Evolutionary conservation across 1,139 yeast genomes (phyloP), one percentile per base, ranked within the genome.

Genomic region (Starmera stellimalicola): DNA sequence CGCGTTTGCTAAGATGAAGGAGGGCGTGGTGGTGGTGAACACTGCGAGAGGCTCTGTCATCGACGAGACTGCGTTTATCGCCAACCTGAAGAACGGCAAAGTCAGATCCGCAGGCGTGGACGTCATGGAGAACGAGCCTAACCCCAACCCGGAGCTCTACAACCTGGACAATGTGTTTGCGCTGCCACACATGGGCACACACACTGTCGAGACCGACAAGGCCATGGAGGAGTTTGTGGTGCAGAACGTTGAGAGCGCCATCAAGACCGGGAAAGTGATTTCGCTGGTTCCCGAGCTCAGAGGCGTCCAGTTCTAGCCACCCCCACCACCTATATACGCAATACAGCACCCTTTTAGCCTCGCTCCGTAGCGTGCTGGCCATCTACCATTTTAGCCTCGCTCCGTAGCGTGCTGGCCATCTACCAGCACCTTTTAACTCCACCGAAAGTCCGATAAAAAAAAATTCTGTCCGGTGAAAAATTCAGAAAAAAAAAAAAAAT

Each of bases 111-210:
- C 77, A 42, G 94, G 91, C 12, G 57, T 87, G 27, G 96, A 87
- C 54, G 96, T 87, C 23, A 81, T 74, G 57, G 95, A 84, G 52
- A 60, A 68, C 44, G 96, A 88, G 60, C 97, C 97, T 7, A 48
- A 72, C 41, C 77, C 75, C 15, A 67, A 78, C 25, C 55, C 64
- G 45, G 84, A 78, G 39, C 59, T 80, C 39, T 58, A 69, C 32
- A 60, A 62, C 14, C 54, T 58, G 55, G 70, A 55, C 33, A 73
- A 75, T 42, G 84, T 77, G 12, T 65, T 78, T 10, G 67, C 79
- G 28, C 62, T 79, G 45, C 94, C 94, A 15, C 94, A 85, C 53
- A 73, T 81, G 78, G 95, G 94, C 20, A 83, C 95, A 1, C 77
- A 73, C 53, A 66, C 91, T 2, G 54, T 57, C 30, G 78, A 75